phyloP scores from a whole-genome alignment of 179 eudicot species.

The Amaranthus tricolor region DNA sequence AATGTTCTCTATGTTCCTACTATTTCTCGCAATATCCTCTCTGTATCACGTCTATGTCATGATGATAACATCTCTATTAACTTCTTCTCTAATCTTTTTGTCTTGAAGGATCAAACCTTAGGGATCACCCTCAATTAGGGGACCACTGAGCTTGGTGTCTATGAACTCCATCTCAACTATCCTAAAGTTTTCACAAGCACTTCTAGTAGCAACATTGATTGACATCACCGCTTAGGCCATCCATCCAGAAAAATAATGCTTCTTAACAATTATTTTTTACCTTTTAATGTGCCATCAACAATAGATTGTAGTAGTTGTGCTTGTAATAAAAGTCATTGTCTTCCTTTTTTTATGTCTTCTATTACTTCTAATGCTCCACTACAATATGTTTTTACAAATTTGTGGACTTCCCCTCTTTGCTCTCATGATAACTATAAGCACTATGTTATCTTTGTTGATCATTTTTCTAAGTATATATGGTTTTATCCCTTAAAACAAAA shows the following conservation, averaged over 20 bases:
- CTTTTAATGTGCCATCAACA: background rate
- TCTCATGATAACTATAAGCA: background rate
- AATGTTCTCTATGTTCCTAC: conserved; percentile 2
- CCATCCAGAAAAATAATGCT: background rate
- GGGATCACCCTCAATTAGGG: background rate
- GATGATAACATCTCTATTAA: background rate
- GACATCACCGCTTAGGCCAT: background rate
- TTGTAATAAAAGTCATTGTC: conserved; percentile 10
- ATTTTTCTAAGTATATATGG: background rate
- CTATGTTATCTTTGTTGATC: background rate
- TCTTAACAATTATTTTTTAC: background rate
- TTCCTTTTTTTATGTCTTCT: background rate
- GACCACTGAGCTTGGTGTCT: background rate
- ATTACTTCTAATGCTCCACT: background rate
- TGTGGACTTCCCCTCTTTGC: background rate
- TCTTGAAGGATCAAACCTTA: background rate
- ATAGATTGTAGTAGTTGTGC: background rate
- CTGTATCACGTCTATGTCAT: background rate
- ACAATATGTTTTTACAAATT: background rate
- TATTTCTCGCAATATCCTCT: background rate
- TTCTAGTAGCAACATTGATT: background rate
- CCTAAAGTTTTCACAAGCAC: background rate
- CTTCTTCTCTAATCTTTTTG: background rate
- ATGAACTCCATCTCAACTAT: background rate
- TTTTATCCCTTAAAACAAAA: background rate